Conservation (phyloP, 208 protist genomes). For the Tritrichomonas foetus region DNA sequence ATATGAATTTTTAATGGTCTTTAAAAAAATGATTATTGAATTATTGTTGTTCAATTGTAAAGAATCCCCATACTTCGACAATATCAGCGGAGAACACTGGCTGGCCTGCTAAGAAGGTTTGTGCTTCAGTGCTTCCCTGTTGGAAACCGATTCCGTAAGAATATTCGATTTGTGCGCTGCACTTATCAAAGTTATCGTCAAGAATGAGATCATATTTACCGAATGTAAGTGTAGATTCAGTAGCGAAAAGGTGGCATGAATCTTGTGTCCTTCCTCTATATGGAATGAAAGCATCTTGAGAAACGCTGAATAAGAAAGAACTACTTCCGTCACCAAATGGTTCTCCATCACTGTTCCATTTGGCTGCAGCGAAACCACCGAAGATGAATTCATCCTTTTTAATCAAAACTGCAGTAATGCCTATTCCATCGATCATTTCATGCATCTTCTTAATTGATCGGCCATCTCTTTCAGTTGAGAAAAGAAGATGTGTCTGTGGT, state of each 20-base stretch:
- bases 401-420: background rate
- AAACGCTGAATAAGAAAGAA: background rate
- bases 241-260: background rate
- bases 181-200: background rate
- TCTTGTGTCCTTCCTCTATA: background rate
- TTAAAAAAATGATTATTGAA: too few species aligned
- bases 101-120: background rate
- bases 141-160: constrained; percentile 24
- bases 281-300: background rate
- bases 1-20: too few species aligned
- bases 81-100: background rate
- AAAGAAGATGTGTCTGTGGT: background rate
- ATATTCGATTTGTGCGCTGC: constrained; percentile 11
- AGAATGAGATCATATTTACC: background rate
- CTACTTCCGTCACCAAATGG: background rate
- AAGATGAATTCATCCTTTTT: constrained; percentile 36
- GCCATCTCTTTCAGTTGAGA: background rate
- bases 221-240: background rate
- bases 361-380: constrained; percentile 26
- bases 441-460: background rate
- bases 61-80: constrained; percentile 39
- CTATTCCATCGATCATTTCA: constrained; percentile 6
- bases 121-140: constrained; percentile 9
- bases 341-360: constrained; percentile 1
- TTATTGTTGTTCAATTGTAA: constrained; percentile 19